A percentile compares a stretch with the other conserved stretches of the same genome.
Evolutionary conservation across 805 yeast genomes (phyloP).

Genomic region (Candida anglica): DNA sequence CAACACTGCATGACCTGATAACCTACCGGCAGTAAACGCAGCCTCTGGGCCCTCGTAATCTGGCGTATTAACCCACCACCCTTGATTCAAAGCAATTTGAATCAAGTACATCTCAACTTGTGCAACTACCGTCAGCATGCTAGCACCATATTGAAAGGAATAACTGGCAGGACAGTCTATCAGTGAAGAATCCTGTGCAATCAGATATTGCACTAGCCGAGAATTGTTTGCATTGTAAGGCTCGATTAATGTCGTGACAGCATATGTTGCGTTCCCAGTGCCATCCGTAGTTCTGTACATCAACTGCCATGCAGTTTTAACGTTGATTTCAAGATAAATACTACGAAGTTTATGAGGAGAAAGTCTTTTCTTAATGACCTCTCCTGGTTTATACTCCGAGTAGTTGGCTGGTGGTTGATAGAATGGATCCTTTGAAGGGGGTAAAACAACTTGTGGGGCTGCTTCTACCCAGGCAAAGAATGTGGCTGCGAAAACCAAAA

Average conservation of each 20-base stretch:
- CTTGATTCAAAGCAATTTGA: constrained; percentile 12
- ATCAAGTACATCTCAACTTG: constrained; percentile 13
- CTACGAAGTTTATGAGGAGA: constrained; percentile 9
- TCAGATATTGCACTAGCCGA: constrained; percentile 16
- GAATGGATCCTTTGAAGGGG: constrained; percentile 10
- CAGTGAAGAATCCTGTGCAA: constrained; percentile 15
- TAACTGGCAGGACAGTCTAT: constrained; percentile 18
- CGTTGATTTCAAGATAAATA: constrained; percentile 6
- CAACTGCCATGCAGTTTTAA: constrained; percentile 9
- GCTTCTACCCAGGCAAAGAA: too few species aligned
- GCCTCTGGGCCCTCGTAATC: constrained; percentile 33
- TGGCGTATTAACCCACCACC: constrained; percentile 24
- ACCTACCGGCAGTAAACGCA: constrained; percentile 27
- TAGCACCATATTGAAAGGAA: constrained; percentile 11
- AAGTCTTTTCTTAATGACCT: constrained; percentile 9
- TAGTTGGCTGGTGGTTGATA: constrained; percentile 12
- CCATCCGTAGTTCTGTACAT: constrained; percentile 9
- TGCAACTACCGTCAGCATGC: constrained; percentile 6
- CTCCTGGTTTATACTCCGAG: constrained; percentile 9
- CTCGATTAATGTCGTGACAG: constrained; percentile 15
- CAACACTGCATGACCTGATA: constrained; percentile 26
- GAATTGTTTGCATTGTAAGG: constrained; percentile 18
- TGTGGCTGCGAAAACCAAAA: too few species aligned
- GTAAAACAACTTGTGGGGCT: too few species aligned
- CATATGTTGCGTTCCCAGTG: constrained; percentile 11